Evolutionary conservation across 2,329 filamentous ascomycete species (phyloP).

Genomic region (Penicillium crustosum): DNA sequence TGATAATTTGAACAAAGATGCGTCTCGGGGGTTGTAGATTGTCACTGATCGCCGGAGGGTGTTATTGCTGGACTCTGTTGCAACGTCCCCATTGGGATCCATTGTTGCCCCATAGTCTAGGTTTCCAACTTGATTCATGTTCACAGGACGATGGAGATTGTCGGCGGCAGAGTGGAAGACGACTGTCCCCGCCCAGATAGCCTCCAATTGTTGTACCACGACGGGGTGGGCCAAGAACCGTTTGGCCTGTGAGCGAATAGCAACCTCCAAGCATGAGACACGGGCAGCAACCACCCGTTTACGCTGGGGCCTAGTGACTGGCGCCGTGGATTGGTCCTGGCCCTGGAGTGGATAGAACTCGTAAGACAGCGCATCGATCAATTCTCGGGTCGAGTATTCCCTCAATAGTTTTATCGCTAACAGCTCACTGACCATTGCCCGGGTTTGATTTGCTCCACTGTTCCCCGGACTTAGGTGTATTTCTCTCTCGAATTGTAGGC

Average conservation of each 20-base stretch:
- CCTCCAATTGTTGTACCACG: conserved; percentile 91
- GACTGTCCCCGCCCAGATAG: conserved; percentile 94
- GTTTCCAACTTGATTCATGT: conserved; percentile 29
- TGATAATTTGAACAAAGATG: conserved; percentile 88
- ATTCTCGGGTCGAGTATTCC: conserved; percentile 83
- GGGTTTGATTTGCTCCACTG: conserved; percentile 76
- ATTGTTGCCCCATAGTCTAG: conserved; percentile 30
- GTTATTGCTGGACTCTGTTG: conserved; percentile 15
- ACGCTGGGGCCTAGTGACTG: conserved; percentile 38
- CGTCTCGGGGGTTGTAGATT: conserved; percentile 85
- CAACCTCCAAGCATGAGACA: conserved; percentile 87
- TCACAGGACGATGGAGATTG: conserved; percentile 68
- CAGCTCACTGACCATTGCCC: conserved; percentile 86
- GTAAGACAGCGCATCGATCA: conserved; percentile 92
- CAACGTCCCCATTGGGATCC: conserved; percentile 25
- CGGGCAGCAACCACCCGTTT: conserved; percentile 64
- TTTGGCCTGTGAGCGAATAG: conserved; percentile 89
- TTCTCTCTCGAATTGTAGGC: conserved; percentile 89
- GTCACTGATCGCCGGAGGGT: conserved; percentile 68
- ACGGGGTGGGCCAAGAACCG: conserved; percentile 88
- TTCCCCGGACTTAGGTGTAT: conserved; percentile 78
- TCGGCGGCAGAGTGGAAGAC: conserved; percentile 91
- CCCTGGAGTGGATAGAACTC: conserved; percentile 93
- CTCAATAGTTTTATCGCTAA: conserved; percentile 85
- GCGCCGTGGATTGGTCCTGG: conserved; percentile 52